Base-by-base conservation (phyloP, 257 asterid species). In the Misopates orontium region DNA sequence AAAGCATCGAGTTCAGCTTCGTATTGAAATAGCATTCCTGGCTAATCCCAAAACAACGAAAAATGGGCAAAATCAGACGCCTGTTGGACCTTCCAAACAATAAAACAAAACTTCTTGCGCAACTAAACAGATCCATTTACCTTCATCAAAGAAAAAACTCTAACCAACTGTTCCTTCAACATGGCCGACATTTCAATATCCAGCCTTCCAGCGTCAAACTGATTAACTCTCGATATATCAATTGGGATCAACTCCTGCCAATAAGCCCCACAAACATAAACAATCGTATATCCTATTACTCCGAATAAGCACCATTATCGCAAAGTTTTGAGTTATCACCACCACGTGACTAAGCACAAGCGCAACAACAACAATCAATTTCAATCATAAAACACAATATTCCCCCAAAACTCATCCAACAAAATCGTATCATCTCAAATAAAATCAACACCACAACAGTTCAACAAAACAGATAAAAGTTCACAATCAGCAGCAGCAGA, bases 111-210 rank as follows among this genome's bases (percentile, higher is more conserved):
- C 66, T 68, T 61, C 48, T 68, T 45, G 51, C 42, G 56, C 28
- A 49, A 68, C 68, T 9, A 64, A 45, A n/a, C 47, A 39, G 36
- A 60, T 51, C 49, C 51, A 23, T 45, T 70, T 85, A 90, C 99
- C 97, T 94, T 94, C 97, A 90, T 84, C 56, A 94, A 65, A 19
- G 95, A 83, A 61, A 93, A 86, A 54, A 93, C 88, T 78, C 88
- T 93, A 62, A 93, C 91, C 83, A 90, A 68, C 82, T 93, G 96
- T 67, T 90, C 97, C 69, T 93, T 93, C 77, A 93, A 75, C 97
- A 90, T 93, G 50, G 99, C 96, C 8, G 97, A 87, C 96, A 93
- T 93, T 79, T 93, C 99, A 75, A 88, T 74, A 66, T 94, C 96
- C 42, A 90, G 84, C 78, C 99, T 84, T 10, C 67, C 95, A 59